Conservation (phyloP, 176 grass and related monocot genomes). For the Phyllostachys edulis region DNA sequence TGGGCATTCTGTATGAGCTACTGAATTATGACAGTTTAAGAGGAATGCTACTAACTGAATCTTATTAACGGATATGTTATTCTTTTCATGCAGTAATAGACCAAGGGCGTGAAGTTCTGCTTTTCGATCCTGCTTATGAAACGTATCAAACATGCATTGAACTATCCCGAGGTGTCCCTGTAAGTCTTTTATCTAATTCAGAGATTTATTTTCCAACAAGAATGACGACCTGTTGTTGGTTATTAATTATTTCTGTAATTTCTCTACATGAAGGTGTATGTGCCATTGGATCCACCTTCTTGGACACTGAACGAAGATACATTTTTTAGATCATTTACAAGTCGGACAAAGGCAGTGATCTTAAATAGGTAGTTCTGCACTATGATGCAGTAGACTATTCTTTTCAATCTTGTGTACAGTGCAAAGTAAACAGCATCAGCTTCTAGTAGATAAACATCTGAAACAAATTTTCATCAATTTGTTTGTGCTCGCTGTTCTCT, state of each 20-base stretch:
- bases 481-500: too few relatives aligned
- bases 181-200: constrained; percentile 32
- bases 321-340: constrained; percentile 70
- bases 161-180: constrained; percentile 54
- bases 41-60: too few relatives aligned
- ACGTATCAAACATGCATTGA: too few relatives aligned
- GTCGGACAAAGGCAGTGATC: constrained; percentile 80
- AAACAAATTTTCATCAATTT: background rate
- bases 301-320: constrained; percentile 68
- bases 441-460: background rate
- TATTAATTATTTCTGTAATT: background rate
- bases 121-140: too few relatives aligned
- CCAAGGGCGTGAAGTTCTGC: too few relatives aligned
- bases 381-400: background rate
- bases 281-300: constrained; percentile 72
- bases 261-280: constrained; percentile 63
- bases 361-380: constrained; percentile 54
- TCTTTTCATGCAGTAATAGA: too few relatives aligned
- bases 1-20: too few relatives aligned
- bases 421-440: constrained; percentile 1
- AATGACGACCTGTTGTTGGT: background rate
- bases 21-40: too few relatives aligned
- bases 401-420: background rate
- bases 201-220: background rate
- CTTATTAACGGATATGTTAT: too few relatives aligned